These are phyloP conservation scores for Acacia crassicarpa DNA, from an alignment of 306 rosid genomes.

Conservation along the genomic window DNA sequence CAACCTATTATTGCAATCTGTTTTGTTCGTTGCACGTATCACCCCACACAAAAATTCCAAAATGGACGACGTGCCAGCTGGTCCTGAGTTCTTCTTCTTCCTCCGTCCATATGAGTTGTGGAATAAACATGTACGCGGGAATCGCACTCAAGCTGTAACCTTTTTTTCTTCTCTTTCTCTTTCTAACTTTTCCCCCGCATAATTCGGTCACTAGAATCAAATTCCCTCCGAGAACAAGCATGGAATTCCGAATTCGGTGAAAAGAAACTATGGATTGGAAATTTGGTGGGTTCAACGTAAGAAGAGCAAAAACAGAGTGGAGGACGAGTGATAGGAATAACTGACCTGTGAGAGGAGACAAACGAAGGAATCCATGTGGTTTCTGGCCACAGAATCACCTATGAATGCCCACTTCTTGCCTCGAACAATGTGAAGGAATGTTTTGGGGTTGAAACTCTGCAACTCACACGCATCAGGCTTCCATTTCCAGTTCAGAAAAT, in stretches of 20 bases:
- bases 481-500: slow-evolving; percentile 93
- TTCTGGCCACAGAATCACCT: slow-evolving; percentile 89
- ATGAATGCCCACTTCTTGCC: slow-evolving; percentile 81
- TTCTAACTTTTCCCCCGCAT: neutral
- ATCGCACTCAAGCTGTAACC: slow-evolving; percentile 14
- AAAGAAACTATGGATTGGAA: neutral
- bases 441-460: slow-evolving; percentile 53
- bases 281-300: neutral
- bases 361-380: slow-evolving; percentile 84
- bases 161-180: neutral
- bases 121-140: neutral
- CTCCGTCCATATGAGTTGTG: neutral
- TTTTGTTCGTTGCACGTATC: neutral
- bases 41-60: neutral
- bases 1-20: neutral
- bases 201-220: slow-evolving; percentile 33
- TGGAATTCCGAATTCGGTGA: slow-evolving; percentile 21
- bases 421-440: slow-evolving; percentile 53
- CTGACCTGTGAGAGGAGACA: slow-evolving; percentile 84
- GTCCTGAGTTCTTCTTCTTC: neutral
- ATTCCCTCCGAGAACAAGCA: slow-evolving; percentile 42
- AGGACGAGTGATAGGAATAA: neutral
- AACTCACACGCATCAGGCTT: slow-evolving; percentile 73
- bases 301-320: neutral
- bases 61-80: neutral